Base-by-base conservation (phyloP, 1,139 yeast species). In the Cylindricascospora bacillispora region DNA sequence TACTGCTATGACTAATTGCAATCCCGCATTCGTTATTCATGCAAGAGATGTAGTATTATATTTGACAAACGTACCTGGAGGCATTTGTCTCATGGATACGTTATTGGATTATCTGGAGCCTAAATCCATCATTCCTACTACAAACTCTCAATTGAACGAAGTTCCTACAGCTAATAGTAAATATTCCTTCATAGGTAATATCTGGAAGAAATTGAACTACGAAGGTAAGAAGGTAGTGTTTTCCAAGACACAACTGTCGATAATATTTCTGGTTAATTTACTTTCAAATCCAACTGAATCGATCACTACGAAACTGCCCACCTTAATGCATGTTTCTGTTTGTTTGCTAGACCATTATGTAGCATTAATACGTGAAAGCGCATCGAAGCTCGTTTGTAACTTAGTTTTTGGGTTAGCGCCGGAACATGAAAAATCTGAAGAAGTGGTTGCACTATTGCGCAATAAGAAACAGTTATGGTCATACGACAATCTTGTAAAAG, bases 311-410 rank as follows among this genome's bases (percentile, higher is more conserved):
- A 70, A 72, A 28, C 57, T 86, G 9, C 86, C 97, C 0, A 56
- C 82, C n/a, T 57, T 89, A 22, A 56, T 89, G n/a, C 97, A 89
- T 45, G 70, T 81, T 1, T 67, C 86, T 2, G 68, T 86, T 42
- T 80, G 82, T 1, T 60, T 86, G 25, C 60, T 86, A 30, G 99
- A 92, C 49, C 97, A 92, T 52, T 92, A 89, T 53, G 63, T 81
- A 26, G 71, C 73, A 0, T 59, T 83, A 18, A 89, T 89, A 3
- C 93, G 80, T 44, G 86, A 81, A 34, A 92, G 83, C 43, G 93
- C 95, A 0, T 65, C 76, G 2, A 75, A 77, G 27, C 63, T 89
- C 40, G 63, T 89, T 27, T 69, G 81, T 30, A 82, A 82, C 41
- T 60, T 85, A 29, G 67, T 89, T 14, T 80, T 73, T 45, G 71